Base-by-base conservation (phyloP, 2,329 filamentous ascomycete species). In the Neofusicoccum kwambonambiense region DNA sequence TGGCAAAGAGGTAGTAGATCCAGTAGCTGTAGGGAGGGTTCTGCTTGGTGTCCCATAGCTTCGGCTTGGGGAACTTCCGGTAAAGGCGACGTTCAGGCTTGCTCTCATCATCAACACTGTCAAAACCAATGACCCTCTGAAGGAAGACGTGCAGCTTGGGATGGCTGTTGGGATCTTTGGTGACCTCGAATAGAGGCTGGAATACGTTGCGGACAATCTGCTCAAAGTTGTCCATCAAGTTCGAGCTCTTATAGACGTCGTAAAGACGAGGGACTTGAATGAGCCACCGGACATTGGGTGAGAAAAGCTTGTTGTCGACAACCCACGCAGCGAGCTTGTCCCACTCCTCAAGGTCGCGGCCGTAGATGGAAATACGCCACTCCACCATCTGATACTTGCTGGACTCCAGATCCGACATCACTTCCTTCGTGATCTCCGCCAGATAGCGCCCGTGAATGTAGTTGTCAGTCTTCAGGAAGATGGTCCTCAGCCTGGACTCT, bases 321-420 rank as follows among this genome's bases (percentile, higher is more conserved):
- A 99, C 93, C 95, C 95, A 99, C 3, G 91, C 92, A 3, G 95
- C 95, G 60, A 99, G 49, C 75, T 96, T 99, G 74, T 98, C 94
- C 95, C 95, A 99, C 77, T 99, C 95, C 68, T 96, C 89, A 45
- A 96, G 84, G 2, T 90, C 90, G 74, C 92, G 91, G 68, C 95
- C 95, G 73, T 99, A 99, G 68, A 99, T 92, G 27, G 93, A 97
- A 70, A 99, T 97, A 49, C 95, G 92, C 93, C 96, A 99, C 80
- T 99, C 95, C 1, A 95, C 95, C 91, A 99, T 97, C 76, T 99
- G 95, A 74, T 99, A 99, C 77, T 99, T 99, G 86, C 93, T 97
- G 56, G 94, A 96, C 77, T 99, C 95, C 37, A 99, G 82, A 83
- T 99, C 95, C 3, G 93, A 89, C 63, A 99, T 97, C 68, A 99